Base-by-base conservation (phyloP, 345 rosid species). In the Hibiscus tridactylites region DNA sequence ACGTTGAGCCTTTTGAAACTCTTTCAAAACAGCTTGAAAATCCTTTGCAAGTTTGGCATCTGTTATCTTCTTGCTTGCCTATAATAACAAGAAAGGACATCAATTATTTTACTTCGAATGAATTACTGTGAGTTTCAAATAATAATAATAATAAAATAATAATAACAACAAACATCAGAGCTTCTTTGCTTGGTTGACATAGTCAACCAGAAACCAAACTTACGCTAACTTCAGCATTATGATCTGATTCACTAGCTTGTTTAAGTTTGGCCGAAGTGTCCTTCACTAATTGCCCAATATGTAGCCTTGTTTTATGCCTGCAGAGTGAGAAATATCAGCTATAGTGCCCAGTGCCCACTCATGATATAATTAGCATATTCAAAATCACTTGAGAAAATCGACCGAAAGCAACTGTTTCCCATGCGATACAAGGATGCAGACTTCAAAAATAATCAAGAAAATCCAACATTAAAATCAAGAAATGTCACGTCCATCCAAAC, bases 41-140 rank as follows among this genome's bases (percentile, higher is more conserved):
- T 96, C 99, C 74, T 92, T 96, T 16, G 99, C 99, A 76, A 96
- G 97, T 83, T 95, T 95, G 69, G 97, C 98, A 81, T 95, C 99
- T n/a, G 96, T 88, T 57, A 95, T 86, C 86, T 92, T 95, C 87
- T 95, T 92, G 86, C 82, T 87, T 66, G 87, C 86, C 96, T 91
- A 81, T 67, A 83, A 42, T 67, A 47, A 33, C 71, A 28, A 69
- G 64, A 46, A 50, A 50, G 56, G 61, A 16, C 65, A 35, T 39
- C 44, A 7, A 39, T 0, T 39, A 2, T 39, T 39, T 50, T 50
- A 15, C 49, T 63, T n/a, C 11, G 50, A 5, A 37, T 37, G 68
- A 37, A n/a, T 63, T 63, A 24, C 31, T 6, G 10, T 9, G 67
- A 35, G 44, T 8, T 39, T 39, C 44, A 39, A 39, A 8, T 8